Evolutionary conservation across 116 monocot genomes (phyloP).

Genomic region (Phalaenopsis hybrid): DNA sequence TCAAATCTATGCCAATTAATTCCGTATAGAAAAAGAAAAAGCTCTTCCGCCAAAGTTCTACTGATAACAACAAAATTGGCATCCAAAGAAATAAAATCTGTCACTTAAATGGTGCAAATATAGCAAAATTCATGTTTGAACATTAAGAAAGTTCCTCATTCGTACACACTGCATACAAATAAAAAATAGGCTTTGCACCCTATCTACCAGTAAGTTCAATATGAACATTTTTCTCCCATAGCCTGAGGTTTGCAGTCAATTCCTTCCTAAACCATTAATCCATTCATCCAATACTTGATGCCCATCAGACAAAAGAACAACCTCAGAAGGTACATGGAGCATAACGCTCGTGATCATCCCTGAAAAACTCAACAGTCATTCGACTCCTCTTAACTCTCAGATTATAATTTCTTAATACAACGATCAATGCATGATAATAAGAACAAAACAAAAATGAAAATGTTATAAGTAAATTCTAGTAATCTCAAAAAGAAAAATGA

Average conservation of each 20-base stretch:
- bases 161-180: neutral
- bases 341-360: neutral
- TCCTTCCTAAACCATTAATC: neutral
- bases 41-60: neutral
- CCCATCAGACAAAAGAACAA: neutral
- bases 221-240: neutral
- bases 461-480: neutral
- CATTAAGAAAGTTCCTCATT: neutral
- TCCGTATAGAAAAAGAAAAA: neutral
- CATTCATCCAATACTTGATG: neutral
- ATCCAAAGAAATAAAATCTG: neutral
- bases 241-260: neutral
- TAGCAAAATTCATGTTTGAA: neutral
- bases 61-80: neutral
- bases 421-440: neutral
- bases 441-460: neutral
- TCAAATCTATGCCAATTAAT: neutral
- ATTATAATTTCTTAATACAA: too few relatives aligned
- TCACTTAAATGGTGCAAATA: neutral
- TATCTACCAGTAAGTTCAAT: neutral
- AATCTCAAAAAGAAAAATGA: neutral
- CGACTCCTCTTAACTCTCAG: neutral
- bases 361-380: neutral
- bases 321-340: neutral
- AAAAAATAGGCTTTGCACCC: neutral